Conservation (phyloP, 805 yeast genomes). For the Dipodascopsis tothii region DNA sequence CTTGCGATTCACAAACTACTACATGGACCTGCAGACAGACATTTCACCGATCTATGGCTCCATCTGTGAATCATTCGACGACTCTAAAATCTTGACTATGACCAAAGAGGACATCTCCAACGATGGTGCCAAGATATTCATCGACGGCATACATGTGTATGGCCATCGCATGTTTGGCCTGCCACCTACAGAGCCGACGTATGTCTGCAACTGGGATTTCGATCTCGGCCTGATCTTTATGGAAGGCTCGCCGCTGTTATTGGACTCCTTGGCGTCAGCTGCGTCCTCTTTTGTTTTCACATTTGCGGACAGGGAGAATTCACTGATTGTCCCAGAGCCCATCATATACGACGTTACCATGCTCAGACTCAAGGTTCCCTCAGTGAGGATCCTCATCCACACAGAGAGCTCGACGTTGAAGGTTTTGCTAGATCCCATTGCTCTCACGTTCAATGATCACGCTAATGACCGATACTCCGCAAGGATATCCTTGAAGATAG, state of each 20-base stretch:
- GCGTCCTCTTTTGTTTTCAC: slow-evolving; percentile 51
- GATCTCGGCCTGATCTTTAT: slow-evolving; percentile 52
- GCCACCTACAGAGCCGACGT: slow-evolving; percentile 83
- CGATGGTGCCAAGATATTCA: slow-evolving; percentile 37
- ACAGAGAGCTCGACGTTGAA: slow-evolving; percentile 30
- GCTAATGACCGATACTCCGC: slow-evolving; percentile 59
- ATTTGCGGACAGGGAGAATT: slow-evolving; percentile 68
- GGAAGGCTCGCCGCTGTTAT: slow-evolving; percentile 43
- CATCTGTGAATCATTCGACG: slow-evolving; percentile 30
- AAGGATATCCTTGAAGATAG: slow-evolving; percentile 45
- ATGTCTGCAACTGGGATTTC: slow-evolving; percentile 85
- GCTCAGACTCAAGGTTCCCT: slow-evolving; percentile 49
- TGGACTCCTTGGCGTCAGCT: slow-evolving; percentile 40
- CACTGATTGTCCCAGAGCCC: slow-evolving; percentile 50
- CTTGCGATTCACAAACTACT: slow-evolving; percentile 79
- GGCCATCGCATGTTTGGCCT: slow-evolving; percentile 91
- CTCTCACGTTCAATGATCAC: slow-evolving; percentile 54
- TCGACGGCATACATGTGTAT: slow-evolving; percentile 54
- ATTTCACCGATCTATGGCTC: slow-evolving; percentile 44
- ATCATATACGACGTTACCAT: slow-evolving; percentile 62
- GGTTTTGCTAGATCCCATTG: slow-evolving; percentile 26
- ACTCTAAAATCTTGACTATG: slow-evolving; percentile 23
- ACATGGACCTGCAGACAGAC: slow-evolving; percentile 79
- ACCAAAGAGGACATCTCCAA: slow-evolving; percentile 19
- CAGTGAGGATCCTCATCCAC: slow-evolving; percentile 38